Evolutionary conservation across 83 land plant species (phyloP).

Genomic region (Larix sibirica): DNA sequence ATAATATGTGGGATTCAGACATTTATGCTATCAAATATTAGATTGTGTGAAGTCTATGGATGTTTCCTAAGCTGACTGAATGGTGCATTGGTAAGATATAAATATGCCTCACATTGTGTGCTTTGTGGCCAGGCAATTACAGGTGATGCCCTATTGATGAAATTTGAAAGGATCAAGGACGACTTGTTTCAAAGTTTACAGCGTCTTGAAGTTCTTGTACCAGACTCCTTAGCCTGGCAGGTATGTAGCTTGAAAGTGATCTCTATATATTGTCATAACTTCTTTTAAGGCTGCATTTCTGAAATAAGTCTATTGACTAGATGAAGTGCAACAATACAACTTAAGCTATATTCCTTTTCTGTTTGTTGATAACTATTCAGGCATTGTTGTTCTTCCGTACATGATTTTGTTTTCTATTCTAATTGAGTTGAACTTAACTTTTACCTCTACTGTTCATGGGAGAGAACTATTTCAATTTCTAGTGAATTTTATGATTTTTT

Average conservation of each 20-base stretch:
- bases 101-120: neutral
- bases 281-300: neutral
- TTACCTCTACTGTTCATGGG: neutral
- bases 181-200: slow-evolving; percentile 24
- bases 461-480: neutral
- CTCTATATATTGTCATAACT: neutral
- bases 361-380: neutral
- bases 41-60: neutral
- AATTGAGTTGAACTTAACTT: neutral
- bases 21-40: neutral
- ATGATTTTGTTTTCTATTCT: neutral
- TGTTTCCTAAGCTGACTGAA: too few relatives aligned
- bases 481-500: neutral
- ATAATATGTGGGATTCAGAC: neutral
- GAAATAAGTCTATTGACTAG: neutral
- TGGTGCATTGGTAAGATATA: neutral
- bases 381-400: neutral
- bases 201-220: slow-evolving; percentile 30
- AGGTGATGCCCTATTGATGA: slow-evolving; percentile 22
- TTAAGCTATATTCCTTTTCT: neutral
- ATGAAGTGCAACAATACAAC: neutral
- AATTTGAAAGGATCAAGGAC: slow-evolving; percentile 30
- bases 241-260: neutral
- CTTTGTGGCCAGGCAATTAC: slow-evolving; percentile 31
- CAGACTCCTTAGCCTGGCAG: slow-evolving; percentile 17